These are phyloP conservation scores for Cyclocybe aegerita DNA, from an alignment of 768 basidiomycete species.

Conservation along the genomic window DNA sequence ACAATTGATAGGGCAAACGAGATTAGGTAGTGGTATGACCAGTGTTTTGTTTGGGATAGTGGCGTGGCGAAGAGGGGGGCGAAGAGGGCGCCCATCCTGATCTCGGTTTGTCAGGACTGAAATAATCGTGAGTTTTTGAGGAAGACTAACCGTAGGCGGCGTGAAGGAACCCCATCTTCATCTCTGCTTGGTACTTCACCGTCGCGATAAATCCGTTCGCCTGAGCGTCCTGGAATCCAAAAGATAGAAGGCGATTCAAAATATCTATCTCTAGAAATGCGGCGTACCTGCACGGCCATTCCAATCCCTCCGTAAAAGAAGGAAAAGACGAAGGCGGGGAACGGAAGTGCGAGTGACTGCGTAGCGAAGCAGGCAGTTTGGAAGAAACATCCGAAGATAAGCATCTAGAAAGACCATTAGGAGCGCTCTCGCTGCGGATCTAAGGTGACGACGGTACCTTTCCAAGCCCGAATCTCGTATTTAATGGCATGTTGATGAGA, in stretches of 20 bases:
- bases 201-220: constrained; percentile 67
- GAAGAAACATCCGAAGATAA: constrained; percentile 36
- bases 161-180: constrained; percentile 69
- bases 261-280: background rate
- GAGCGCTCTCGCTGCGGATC: background rate
- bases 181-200: constrained; percentile 50
- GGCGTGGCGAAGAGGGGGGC: constrained; percentile 80
- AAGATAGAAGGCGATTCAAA: background rate
- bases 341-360: constrained; percentile 53
- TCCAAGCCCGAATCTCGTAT: constrained; percentile 38
- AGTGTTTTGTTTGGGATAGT: constrained; percentile 59
- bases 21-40: constrained; percentile 78
- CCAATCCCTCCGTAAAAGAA: constrained; percentile 42
- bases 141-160: constrained; percentile 52
- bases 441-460: constrained; percentile 25
- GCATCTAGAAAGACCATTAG: constrained; percentile 9
- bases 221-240: constrained; percentile 55
- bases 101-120: background rate
- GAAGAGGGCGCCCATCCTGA: constrained; percentile 65
- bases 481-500: constrained; percentile 34
- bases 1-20: constrained; percentile 63
- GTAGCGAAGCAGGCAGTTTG: constrained; percentile 52
- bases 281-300: constrained; percentile 41
- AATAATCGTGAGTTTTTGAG: background rate
- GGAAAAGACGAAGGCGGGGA: constrained; percentile 55